These are phyloP conservation scores for Suillus weaverae DNA, from an alignment of 768 basidiomycete genomes.

Conservation along the genomic window DNA sequence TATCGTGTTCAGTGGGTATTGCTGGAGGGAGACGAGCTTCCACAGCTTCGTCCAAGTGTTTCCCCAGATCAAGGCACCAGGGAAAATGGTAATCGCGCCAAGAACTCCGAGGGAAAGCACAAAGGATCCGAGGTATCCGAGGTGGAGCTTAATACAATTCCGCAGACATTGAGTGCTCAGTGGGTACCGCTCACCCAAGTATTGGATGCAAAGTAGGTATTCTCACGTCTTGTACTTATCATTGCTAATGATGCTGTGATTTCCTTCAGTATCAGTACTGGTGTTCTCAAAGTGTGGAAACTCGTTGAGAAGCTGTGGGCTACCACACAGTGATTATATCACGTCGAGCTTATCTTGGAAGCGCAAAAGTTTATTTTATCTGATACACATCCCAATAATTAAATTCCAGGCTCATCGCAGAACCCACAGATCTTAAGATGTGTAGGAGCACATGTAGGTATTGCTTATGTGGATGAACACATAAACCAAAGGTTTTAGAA, in stretches of 20 bases:
- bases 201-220: conserved; percentile 58
- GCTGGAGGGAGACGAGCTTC: conserved; percentile 49
- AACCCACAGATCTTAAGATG: not conserved
- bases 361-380: not conserved
- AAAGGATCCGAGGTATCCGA: conserved; percentile 17
- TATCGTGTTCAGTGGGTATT: conserved; percentile 75
- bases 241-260: not conserved
- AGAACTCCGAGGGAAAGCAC: conserved; percentile 12
- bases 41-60: conserved; percentile 15
- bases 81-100: conserved; percentile 13
- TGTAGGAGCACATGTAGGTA: not conserved
- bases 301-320: conserved; percentile 50
- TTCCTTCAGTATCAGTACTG: conserved; percentile 63
- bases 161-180: conserved; percentile 25
- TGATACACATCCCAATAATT: not conserved
- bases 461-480: conserved; percentile 20
- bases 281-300: conserved; percentile 75
- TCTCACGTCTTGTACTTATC: not conserved
- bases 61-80: conserved; percentile 5
- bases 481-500: not conserved
- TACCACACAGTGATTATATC: not conserved
- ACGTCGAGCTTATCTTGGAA: not conserved
- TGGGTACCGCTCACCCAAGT: conserved; percentile 63
- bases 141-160: conserved; percentile 6
- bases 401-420: conserved; percentile 1